Evolutionary conservation across 495 filamentous ascomycete species (phyloP), one percentile per base, ranked within the genome.

Genomic region (Symbiotaphrina buchneri): DNA sequence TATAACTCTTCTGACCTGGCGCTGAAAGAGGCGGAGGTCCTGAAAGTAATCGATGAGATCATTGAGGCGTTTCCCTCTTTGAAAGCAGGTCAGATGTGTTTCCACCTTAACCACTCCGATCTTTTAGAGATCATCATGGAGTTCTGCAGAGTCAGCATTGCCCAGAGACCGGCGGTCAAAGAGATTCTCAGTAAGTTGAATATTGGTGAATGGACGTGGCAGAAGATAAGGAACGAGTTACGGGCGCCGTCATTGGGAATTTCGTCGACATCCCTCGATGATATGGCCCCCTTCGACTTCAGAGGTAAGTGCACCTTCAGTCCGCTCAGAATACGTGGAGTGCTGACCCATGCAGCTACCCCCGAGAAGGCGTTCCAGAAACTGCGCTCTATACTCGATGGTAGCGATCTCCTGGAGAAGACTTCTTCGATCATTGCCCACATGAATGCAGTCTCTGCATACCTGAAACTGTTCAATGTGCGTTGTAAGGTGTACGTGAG

Each of bases 11-110:
- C 78, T 16, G 81, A 95, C 44, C 56, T 90, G n/a, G 69, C 83
- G 0, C 47, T 93, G 31, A 84, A 87, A 43, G 87, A 97, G 49
- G 87, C 87, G 1, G 87, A 97, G 46, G 75, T 81, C 3, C 70
- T 97, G 34, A 95, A 94, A 46, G 82, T 94, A 5, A 45, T 94
- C 27, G 85, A 95, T 45, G 87, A 97, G 42, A 74, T 94, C 27
- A 63, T 90, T 15, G 63, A 74, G 23, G 67, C 72, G 5, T 85
- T 94, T 39, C 84, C 83, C 5, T 71, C 68, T 25, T 55, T 83
- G 19, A 56, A 64, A 3, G 60, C 68, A 6, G 59, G 58, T 15
- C 66, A 65, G 15, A 82, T 93, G 63, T 92, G 83, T 47, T 94
- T 92, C 47, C 71, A 94, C 41, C 53, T 97, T 28, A 90, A 91